Conservation (phyloP, 1,284 basidiomycete genomes). For the Somion occarium region DNA sequence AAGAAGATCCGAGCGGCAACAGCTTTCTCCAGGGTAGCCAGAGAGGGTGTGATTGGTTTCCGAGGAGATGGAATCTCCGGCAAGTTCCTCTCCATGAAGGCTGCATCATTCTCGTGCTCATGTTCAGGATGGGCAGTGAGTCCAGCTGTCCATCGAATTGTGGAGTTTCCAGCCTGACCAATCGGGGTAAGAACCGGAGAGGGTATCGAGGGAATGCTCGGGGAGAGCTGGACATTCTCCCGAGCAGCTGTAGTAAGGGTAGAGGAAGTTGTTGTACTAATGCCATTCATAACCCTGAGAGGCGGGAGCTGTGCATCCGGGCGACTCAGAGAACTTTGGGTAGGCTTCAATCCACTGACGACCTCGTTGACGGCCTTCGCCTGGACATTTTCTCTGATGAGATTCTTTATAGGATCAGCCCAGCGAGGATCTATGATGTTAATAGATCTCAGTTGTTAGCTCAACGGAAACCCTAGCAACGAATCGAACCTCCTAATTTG, state of each 20-base stretch:
- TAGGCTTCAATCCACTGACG: constrained; percentile 61
- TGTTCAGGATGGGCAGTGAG: constrained; percentile 61
- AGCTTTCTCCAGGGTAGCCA: constrained; percentile 90
- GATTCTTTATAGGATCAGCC: constrained; percentile 88
- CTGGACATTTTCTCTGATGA: constrained; percentile 70
- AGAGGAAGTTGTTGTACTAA: constrained; percentile 61
- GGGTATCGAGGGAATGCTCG: constrained; percentile 24
- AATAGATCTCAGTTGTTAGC: constrained; percentile 14
- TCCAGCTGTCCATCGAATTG: constrained; percentile 53
- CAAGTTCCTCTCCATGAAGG: constrained; percentile 20
- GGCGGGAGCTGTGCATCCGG: constrained; percentile 41
- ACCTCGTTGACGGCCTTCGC: constrained; percentile 82
- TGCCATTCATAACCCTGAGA: constrained; percentile 82
- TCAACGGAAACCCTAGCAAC: constrained; percentile 14
- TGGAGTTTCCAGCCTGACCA: constrained; percentile 55
- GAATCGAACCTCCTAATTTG: constrained; percentile 73
- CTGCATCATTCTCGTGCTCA: constrained; percentile 47
- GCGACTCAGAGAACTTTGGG: constrained; percentile 35
- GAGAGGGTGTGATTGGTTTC: constrained; percentile 71
- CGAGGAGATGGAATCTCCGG: constrained; percentile 34
- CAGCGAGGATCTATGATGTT: constrained; percentile 71
- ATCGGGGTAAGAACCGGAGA: constrained; percentile 23
- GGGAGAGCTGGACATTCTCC: constrained; percentile 50
- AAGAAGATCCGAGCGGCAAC: constrained; percentile 93
- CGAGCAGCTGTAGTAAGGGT: constrained; percentile 65